A percentile compares a stretch with the other conserved stretches of the same genome.
Conservation (phyloP, 441 rosid species). For the Kokia cookei region DNA sequence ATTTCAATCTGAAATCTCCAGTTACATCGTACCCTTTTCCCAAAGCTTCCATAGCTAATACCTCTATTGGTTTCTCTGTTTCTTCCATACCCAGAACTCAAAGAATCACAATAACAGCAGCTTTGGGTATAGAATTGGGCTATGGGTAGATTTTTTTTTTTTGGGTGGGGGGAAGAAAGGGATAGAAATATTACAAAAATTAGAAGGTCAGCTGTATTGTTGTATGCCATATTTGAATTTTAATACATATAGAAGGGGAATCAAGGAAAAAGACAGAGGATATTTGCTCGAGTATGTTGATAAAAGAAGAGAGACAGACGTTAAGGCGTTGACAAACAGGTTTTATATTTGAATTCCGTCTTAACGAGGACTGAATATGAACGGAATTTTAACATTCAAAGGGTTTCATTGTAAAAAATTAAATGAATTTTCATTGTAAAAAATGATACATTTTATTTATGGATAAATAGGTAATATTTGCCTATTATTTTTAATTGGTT, state of each 20-base stretch:
- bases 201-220: not conserved
- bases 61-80: constrained; percentile 19
- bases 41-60: constrained; percentile 41
- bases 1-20: constrained; percentile 55
- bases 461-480: too few relatives aligned
- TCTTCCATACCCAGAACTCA: constrained; percentile 6
- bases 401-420: too few relatives aligned
- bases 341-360: not conserved
- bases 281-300: not conserved
- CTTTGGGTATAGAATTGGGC: not conserved
- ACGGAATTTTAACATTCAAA: too few relatives aligned
- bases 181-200: not conserved
- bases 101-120: not conserved
- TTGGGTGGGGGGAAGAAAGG: not conserved
- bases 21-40: constrained; percentile 63
- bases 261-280: not conserved
- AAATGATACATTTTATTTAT: too few relatives aligned
- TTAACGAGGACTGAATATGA: too few relatives aligned
- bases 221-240: not conserved
- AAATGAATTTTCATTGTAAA: too few relatives aligned
- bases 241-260: not conserved
- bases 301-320: not conserved
- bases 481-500: too few relatives aligned
- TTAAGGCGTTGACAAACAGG: not conserved
- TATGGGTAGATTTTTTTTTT: not conserved